Base-by-base conservation (phyloP, 1,284 basidiomycete genomes). In the Trichosporon coremiiforme region DNA sequence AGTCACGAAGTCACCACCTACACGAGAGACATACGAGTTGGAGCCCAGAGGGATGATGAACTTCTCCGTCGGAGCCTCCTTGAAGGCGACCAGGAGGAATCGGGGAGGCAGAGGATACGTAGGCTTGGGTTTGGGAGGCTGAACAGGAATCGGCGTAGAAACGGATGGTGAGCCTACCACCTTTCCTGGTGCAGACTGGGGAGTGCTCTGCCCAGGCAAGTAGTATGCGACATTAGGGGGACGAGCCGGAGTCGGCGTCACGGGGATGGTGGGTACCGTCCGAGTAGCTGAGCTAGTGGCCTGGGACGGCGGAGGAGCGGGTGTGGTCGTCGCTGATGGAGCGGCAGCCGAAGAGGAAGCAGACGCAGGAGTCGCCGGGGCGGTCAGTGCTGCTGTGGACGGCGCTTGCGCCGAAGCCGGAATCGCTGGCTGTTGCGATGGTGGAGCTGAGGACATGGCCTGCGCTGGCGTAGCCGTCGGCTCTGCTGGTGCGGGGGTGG, bases 21-120 rank as follows among this genome's bases (percentile, higher is more conserved):
- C 71, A 6, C 81, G 73, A 0, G 79, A 80, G 47, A 82, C 69
- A 62, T 75, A 81, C 10, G 79, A 79, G 41, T 74, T 63, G 2
- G 70, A 47, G 0, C 81, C 81, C 0, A 82, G 69, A 0, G 81
- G 81, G 1, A 82, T 68, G 1, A 81, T 66, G 65, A 75, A 81
- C 64, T 82, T 82, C 64, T 82, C 81, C 1, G 79, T 81, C 2
- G 76, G 75, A 17, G 71, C 66, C 25, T 81, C 80, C 64, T 79
- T 80, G 78, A 82, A 82, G 1, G 80, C 78, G 0, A 82, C 53
- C 15, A 81, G 76, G 2, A 82, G 73, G 69, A 82, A 82, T 0
- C 79, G 77, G 5, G 80, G 78, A 0, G 78, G 79, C 53, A 78
- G 78, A 0, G 72, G 70, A 1, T 75, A 75, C 38, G 73, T 68